A percentile compares a stretch with the other conserved stretches of the same genome.
These are phyloP conservation scores for Chaetothyriales sp. DNA, from an alignment of 2,329 filamentous ascomycete species.

Conservation along the genomic window DNA sequence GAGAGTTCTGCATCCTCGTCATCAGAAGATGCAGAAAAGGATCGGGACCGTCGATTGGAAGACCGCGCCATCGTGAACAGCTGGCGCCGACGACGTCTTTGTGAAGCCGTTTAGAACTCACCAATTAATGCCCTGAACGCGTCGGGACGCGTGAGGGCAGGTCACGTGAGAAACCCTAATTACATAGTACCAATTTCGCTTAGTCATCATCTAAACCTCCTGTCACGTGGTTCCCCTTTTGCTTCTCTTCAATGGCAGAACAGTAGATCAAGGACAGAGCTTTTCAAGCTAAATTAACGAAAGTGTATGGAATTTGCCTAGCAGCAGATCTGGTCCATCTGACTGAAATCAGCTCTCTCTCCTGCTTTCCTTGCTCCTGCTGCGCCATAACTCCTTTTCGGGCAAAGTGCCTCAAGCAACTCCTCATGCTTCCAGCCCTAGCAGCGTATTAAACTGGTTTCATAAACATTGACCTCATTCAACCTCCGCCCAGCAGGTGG, in stretches of 20 bases:
- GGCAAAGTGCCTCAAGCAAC: background rate
- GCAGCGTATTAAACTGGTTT: background rate
- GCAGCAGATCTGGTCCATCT: background rate
- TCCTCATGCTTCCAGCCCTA: background rate
- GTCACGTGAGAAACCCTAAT: too few relatives aligned
- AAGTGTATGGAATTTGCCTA: background rate
- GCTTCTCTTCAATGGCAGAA: too few relatives aligned
- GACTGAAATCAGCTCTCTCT: background rate
- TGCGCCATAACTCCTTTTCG: background rate
- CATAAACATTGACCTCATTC: background rate
- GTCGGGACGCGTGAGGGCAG: background rate
- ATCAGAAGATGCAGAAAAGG: constrained; percentile 7
- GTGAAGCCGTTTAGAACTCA: background rate
- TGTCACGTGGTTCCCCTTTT: too few relatives aligned
- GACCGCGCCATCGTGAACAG: constrained; percentile 8
- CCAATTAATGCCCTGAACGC: background rate
- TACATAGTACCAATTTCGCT: too few relatives aligned
- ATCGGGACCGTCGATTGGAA: constrained; percentile 9
- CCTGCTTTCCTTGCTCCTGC: background rate
- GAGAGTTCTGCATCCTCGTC: constrained; percentile 13
- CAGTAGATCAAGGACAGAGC: too few relatives aligned
- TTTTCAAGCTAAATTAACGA: background rate
- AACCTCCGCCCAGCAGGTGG: background rate
- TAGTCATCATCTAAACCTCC: too few relatives aligned
- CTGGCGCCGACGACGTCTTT: background rate